phyloP scores from a whole-genome alignment of 2,329 filamentous ascomycete genomes.

The Trichophyton schoenleinii region DNA sequence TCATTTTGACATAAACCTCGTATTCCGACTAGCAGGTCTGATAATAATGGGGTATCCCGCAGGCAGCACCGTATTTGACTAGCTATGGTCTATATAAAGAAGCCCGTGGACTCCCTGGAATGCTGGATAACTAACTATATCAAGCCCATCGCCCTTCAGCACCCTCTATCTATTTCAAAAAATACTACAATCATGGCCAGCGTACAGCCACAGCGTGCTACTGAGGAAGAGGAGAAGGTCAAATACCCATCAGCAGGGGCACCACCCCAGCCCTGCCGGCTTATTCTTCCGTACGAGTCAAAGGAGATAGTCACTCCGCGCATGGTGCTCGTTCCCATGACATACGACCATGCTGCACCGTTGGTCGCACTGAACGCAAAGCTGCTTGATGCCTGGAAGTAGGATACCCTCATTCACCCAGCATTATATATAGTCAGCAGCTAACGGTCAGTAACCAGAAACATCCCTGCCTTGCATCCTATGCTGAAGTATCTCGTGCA shows the following conservation, averaged over 20 bases:
- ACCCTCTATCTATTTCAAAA: not conserved
- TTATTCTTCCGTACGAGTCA: slow-evolving; percentile 5
- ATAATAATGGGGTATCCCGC: not conserved
- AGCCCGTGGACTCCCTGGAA: not conserved
- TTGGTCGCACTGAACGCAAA: not conserved
- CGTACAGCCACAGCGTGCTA: not conserved
- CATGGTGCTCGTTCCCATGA: slow-evolving; percentile 1
- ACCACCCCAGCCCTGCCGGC: slow-evolving; percentile 7
- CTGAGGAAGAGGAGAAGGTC: slow-evolving; percentile 5
- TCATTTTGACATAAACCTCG: not conserved
- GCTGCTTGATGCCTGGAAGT: not conserved
- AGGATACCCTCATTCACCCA: not conserved
- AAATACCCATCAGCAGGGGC: slow-evolving; percentile 8
- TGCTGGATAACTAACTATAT: not conserved
- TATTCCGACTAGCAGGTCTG: not conserved
- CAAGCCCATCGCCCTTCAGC: not conserved
- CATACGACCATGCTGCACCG: not conserved
- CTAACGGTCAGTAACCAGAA: not conserved
- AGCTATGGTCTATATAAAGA: too few relatives aligned
- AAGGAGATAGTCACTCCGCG: slow-evolving; percentile 8
- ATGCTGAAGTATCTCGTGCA: slow-evolving; percentile 8
- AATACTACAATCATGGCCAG: not conserved
- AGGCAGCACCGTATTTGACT: not conserved
- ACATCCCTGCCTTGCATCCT: not conserved
- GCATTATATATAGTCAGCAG: not conserved